These are phyloP conservation scores for Solanum corneliomulleri DNA, from an alignment of 257 asterid genomes.

Conservation along the genomic window DNA sequence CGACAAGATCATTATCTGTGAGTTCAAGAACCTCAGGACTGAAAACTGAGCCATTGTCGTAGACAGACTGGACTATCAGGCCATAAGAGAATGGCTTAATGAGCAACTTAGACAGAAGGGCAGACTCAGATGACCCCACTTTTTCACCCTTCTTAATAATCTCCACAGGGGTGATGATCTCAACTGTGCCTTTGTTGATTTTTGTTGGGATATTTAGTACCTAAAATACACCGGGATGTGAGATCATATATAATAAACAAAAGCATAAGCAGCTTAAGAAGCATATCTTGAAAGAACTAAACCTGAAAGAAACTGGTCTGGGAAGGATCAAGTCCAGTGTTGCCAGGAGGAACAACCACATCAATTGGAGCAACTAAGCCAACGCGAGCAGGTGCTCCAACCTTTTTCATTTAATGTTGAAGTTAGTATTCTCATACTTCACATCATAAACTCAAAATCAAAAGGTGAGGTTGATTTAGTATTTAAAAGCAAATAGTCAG, in stretches of 20 bases:
- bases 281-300: not conserved
- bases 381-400: constrained; percentile 30
- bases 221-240: not conserved
- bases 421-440: not conserved
- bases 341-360: constrained; percentile 31
- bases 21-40: constrained; percentile 20
- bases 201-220: constrained; percentile 29
- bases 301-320: constrained; percentile 37
- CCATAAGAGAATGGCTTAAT: constrained; percentile 34
- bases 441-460: not conserved
- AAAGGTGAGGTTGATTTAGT: not conserved
- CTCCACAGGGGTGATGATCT: constrained; percentile 29
- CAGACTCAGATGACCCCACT: constrained; percentile 30
- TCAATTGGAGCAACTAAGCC: constrained; percentile 28
- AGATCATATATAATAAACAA: not conserved
- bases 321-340: constrained; percentile 33
- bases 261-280: not conserved
- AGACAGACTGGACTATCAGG: constrained; percentile 17
- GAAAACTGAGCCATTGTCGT: constrained; percentile 25
- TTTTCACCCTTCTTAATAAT: constrained; percentile 20
- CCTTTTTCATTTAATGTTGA: constrained; percentile 3
- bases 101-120: constrained; percentile 22
- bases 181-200: constrained; percentile 30
- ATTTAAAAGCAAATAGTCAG: too few species aligned
- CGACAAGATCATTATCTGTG: constrained; percentile 17